Percentiles rank a stretch among this genome's conserved stretches.
Conservation (phyloP, 148 eudicot species). For the Cornus suecica region DNA sequence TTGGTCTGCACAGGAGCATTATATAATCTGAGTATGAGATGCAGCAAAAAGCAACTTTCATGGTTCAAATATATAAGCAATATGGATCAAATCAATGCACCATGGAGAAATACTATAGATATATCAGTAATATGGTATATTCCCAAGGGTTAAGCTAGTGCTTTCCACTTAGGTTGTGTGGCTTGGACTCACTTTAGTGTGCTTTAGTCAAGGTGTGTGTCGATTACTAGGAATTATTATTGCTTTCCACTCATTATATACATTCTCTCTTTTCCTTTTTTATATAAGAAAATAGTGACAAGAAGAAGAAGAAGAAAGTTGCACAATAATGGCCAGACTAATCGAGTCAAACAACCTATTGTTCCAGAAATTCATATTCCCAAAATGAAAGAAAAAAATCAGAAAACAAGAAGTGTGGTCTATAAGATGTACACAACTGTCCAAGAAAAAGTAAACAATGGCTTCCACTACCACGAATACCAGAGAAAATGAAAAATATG, state of each 20-base stretch:
- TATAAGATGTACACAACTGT: neutral
- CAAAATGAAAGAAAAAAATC: no score
- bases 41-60: neutral
- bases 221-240: neutral
- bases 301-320: neutral
- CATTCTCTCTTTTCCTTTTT: neutral
- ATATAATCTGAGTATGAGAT: neutral
- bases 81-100: neutral
- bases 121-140: no score
- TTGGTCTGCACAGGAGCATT: constrained; percentile 64
- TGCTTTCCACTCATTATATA: neutral
- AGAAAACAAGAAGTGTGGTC: no score
- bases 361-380: no score
- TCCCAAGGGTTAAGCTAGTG: no score
- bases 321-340: neutral
- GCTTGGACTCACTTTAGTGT: no score
- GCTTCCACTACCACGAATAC: no score
- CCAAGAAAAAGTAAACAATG: neutral
- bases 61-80: neutral
- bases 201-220: neutral
- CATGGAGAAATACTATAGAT: no score
- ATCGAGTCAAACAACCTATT: neutral
- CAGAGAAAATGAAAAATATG: no score
- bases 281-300: neutral
- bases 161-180: no score